Base-by-base conservation (phyloP, 2,329 filamentous ascomycete species). In the Macrophomina tecta region DNA sequence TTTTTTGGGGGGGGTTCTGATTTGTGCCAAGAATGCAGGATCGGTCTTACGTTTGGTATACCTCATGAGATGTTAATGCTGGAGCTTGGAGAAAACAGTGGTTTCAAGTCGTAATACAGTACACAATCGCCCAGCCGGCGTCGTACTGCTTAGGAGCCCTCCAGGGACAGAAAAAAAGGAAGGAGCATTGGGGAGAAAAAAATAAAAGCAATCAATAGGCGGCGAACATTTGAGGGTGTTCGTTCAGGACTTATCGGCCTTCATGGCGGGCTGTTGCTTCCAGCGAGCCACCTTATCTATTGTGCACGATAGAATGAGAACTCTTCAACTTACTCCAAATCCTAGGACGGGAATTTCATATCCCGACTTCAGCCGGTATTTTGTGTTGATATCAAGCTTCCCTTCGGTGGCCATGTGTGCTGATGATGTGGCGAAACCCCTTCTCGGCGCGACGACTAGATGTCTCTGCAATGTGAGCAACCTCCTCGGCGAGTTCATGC, bases 281-380 rank as follows among this genome's bases (percentile, higher is more conserved):
- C 23, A 2, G 23, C 23, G 23, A 23, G 3, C 23, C 23, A 23
- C 23, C 2, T 23, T 23, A 23, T 23, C 3, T 23, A 23, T 23
- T 23, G 23, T 23, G 23, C 23, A 23, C 23, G 23, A 23, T 23
- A 23, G 23, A 23, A 36, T 4, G 6, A 23, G 74, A 75, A 45
- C 2, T 23, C 23, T 7, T 34, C 23, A 11, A 65, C 63, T 36
- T 38, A 87, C 84, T 18, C 86, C 87, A 73, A 84, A 89, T 38
- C 87, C 87, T 1, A 90, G 77, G 7, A 83, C 71, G 8, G 87
- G 87, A 49, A 90, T 89, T 18, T 88, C 83, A 74, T 88, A 83
- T 48, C 87, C 87, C 16, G 87, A 89, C 64, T 84, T 84, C 77
- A 89, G 73, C 64, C 79, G 81, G 61, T 86, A 81, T 34, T 80